Base-by-base conservation (phyloP, 352 stramenopile genomes). In the Albugo laibachii region DNA sequence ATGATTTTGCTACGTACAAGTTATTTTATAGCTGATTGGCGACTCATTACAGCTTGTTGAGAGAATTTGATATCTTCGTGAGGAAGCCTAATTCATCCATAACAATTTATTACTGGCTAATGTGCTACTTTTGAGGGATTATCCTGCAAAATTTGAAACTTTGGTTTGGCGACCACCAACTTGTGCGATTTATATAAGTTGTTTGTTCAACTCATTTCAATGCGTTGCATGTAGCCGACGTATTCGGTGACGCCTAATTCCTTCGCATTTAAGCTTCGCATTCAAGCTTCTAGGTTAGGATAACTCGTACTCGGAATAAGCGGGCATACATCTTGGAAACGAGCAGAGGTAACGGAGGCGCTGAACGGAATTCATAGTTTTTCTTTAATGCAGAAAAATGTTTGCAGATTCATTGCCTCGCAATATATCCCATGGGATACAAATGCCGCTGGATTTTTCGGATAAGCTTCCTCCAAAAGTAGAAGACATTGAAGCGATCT, bases 191-290 rank as follows among this genome's bases (percentile, higher is more conserved):
- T 41, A 8, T 19, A 34, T 36, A 8, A 43, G 2, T 24, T 10
- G n/a, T 14, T 41, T 48, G 10, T 47, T 41, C 16, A 10, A 18
- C 10, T 48, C 19, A 46, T 36, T 19, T 46, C 47, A 41, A 36
- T 41, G 16, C 8, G 43, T 41, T 19, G 18, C 5, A 36, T 49
- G 77, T 59, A 41, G 67, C 50, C 52, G 40, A 87, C 77, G 1
- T 76, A 86, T 45, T 89, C 73, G 44, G 77, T 73, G 1, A 89
- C 77, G 41, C 77, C 77, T 2, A 89, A 89, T 46, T 89, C 84
- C 47, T 83, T 89, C 47, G 77, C 74, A 1, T 73, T 73, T 0
- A 73, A 89, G 52, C 58, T 89, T 5, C 52, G 77, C 74, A 1
- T 73, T 73, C 1, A 73, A 89, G 52, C 58, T 89, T 5, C 52